Evolutionary conservation across 139 green algal species (phyloP).

Genomic region (Volvox reticuliferus): DNA sequence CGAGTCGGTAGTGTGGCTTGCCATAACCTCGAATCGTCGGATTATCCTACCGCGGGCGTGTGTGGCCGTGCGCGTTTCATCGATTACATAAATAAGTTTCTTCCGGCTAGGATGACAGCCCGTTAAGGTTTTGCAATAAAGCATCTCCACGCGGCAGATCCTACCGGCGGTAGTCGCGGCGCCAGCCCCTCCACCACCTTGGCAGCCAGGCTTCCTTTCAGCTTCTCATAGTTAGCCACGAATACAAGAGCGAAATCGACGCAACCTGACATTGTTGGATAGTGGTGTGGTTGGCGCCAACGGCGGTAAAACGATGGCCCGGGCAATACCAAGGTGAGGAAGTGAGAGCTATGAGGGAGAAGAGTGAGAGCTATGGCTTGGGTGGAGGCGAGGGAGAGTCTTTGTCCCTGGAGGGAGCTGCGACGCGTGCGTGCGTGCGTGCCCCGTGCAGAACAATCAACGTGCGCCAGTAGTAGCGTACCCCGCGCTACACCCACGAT

Average conservation of each 20-base stretch:
- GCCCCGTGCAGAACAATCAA: no score
- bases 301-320: background rate
- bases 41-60: background rate
- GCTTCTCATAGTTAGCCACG: background rate
- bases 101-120: no score
- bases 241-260: slow-evolving; percentile 37
- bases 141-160: background rate
- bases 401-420: background rate
- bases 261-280: background rate
- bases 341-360: background rate
- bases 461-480: no score
- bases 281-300: background rate
- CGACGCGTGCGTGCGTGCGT: no score
- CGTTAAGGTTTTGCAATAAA: no score
- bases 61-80: background rate
- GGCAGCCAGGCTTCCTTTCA: background rate
- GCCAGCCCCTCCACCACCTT: slow-evolving; percentile 11
- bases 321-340: background rate
- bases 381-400: no score
- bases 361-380: background rate
- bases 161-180: slow-evolving; percentile 5
- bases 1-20: no score
- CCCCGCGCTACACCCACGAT: no score
- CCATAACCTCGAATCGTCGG: no score
- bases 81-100: background rate